These are phyloP conservation scores for Gossypium rotundifolium DNA, from an alignment of 345 rosid species.

Conservation along the genomic window DNA sequence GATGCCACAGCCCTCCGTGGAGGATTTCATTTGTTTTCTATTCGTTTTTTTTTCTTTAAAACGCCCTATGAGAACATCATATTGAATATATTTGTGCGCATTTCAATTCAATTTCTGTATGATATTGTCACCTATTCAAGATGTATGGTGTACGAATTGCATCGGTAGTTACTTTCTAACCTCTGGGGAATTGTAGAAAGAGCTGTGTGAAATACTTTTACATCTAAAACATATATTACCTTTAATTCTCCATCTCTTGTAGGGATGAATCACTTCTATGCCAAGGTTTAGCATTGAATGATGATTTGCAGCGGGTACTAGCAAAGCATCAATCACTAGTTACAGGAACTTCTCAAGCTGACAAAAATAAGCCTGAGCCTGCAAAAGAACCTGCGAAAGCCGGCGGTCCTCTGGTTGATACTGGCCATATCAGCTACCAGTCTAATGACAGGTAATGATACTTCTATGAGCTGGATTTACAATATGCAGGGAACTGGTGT, in stretches of 20 bases:
- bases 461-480: constrained; percentile 4
- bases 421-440: constrained; percentile 51
- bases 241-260: constrained; percentile 19
- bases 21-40: not conserved
- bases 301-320: constrained; percentile 91
- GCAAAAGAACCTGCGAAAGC: constrained; percentile 48
- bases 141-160: not conserved
- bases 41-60: not conserved
- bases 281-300: constrained; percentile 91
- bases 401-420: constrained; percentile 65
- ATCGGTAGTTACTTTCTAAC: not conserved
- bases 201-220: not conserved
- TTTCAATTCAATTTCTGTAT: not conserved
- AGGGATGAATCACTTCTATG: constrained; percentile 90
- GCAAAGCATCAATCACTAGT: constrained; percentile 84
- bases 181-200: not conserved
- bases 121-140: not conserved
- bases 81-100: not conserved
- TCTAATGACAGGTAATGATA: constrained; percentile 42
- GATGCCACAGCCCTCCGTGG: not conserved
- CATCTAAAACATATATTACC: not conserved
- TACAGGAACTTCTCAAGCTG: constrained; percentile 49
- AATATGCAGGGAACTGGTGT: not conserved
- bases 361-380: constrained; percentile 50
- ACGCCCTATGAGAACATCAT: no score